Evolutionary conservation across 2,329 filamentous ascomycete genomes (phyloP).

Genomic region (Aureobasidium namibiae): DNA sequence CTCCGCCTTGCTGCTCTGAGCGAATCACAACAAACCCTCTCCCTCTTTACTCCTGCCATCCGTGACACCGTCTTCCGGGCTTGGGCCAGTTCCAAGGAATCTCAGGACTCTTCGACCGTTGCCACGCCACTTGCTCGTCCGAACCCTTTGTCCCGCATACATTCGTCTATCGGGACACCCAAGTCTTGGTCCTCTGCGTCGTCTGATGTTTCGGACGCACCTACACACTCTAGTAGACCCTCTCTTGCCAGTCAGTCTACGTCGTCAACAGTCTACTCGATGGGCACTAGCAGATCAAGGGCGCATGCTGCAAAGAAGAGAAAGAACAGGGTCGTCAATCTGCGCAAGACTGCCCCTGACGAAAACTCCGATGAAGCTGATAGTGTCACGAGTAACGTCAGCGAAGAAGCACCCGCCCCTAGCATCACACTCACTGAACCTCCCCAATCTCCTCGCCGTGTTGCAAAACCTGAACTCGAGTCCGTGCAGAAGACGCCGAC

Average conservation of each 20-base stretch:
- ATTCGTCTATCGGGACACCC: slow-evolving; percentile 52
- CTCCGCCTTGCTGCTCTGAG: slow-evolving; percentile 72
- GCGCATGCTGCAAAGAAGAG: slow-evolving; percentile 62
- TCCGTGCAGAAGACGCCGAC: slow-evolving; percentile 37
- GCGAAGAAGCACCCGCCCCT: slow-evolving; percentile 33
- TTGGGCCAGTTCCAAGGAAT: slow-evolving; percentile 74
- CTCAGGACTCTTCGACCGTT: slow-evolving; percentile 47
- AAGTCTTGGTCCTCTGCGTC: slow-evolving; percentile 24
- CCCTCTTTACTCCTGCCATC: slow-evolving; percentile 86
- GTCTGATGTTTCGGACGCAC: slow-evolving; percentile 60
- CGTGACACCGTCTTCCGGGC: slow-evolving; percentile 84
- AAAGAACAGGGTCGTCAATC: slow-evolving; percentile 75
- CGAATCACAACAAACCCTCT: slow-evolving; percentile 83
- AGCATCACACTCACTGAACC: slow-evolving; percentile 54
- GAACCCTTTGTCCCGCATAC: slow-evolving; percentile 38
- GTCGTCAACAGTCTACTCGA: slow-evolving; percentile 37
- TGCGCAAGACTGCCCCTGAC: slow-evolving; percentile 52
- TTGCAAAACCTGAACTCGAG: slow-evolving; percentile 26
- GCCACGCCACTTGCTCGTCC: slow-evolving; percentile 34
- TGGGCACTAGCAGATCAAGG: slow-evolving; percentile 54
- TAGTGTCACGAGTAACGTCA: slow-evolving; percentile 40
- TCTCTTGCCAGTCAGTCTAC: slow-evolving; percentile 57
- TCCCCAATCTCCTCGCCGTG: slow-evolving; percentile 13
- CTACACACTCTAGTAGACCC: slow-evolving; percentile 58
- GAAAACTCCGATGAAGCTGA: slow-evolving; percentile 33